Percentiles rank a stretch among this genome's conserved stretches.
Evolutionary conservation across 2,329 filamentous ascomycete species (phyloP).

Genomic region (Tolypocladium pustulatum): DNA sequence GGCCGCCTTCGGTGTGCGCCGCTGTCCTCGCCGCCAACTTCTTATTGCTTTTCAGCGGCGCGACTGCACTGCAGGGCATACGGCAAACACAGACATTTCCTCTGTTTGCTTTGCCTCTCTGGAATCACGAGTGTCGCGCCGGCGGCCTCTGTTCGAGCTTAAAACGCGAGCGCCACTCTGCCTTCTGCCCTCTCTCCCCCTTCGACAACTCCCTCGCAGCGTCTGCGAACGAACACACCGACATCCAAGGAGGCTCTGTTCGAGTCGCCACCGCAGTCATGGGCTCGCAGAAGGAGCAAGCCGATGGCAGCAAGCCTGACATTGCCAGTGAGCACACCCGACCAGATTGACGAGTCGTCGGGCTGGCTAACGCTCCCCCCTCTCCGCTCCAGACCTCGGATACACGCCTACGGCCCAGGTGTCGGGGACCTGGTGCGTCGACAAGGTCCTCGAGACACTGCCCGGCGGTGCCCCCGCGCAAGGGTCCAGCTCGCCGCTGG

Average conservation of each 20-base stretch:
- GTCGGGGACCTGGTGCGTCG: constrained; percentile 41
- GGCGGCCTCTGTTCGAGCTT: neutral
- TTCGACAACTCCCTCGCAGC: neutral
- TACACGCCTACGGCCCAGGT: constrained; percentile 27
- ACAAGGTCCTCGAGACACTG: constrained; percentile 56
- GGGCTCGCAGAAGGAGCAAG: neutral
- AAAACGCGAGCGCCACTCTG: too few relatives aligned
- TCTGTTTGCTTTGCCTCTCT: neutral
- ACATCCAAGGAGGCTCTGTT: neutral
- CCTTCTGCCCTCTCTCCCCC: neutral
- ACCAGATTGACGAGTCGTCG: neutral
- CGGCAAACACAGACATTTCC: neutral
- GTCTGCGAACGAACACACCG: neutral
- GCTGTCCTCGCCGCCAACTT: neutral
- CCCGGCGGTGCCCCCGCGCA: constrained; percentile 42
- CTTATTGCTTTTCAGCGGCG: neutral
- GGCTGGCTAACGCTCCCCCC: neutral
- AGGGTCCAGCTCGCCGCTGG: constrained; percentile 61
- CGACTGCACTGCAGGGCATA: neutral
- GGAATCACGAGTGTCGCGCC: neutral
- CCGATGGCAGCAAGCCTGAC: constrained; percentile 6
- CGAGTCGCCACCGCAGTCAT: neutral
- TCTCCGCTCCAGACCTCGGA: constrained; percentile 16
- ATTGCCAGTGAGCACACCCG: constrained; percentile 12
- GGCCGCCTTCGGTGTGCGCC: neutral